Base-by-base conservation (phyloP, 2,329 filamentous ascomycete species). In the Nigrospora oryzae region DNA sequence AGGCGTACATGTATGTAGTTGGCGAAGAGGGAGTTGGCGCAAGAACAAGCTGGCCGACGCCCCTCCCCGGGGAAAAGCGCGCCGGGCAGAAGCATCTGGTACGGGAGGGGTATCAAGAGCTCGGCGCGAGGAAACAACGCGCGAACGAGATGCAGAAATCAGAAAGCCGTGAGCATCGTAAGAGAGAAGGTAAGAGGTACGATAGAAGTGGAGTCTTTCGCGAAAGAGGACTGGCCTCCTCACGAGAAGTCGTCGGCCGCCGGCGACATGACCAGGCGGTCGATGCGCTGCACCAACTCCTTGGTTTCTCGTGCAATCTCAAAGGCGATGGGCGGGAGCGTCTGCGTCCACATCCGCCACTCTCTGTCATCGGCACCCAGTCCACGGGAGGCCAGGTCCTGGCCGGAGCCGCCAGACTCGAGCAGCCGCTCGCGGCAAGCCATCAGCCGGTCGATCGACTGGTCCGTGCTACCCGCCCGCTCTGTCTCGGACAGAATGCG, bases 271-370 rank as follows among this genome's bases (percentile, higher is more conserved):
- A 57, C 60, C 44, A 70, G 52, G 53, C 61, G 60, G 45, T 66
- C 68, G 11, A 73, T 60, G n/a, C 60, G 60, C 51, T 71, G 66
- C 36, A 80, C 76, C 48, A 88, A 67, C 60, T 86, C 87, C 69
- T 91, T 93, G 42, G 84, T 86, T 64, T 89, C 85, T 48, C 85
- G 75, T 7, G 86, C 88, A 59, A 91, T 84, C 64, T 89, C 85
- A 63, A 94, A 94, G n/a, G 87, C 87, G 53, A 93, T 81, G 2
- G 87, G 87, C 11, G 87, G 87, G 42, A 95, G 67, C 28, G 79
- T 82, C 61, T 84, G 81, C 44, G 77, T 83, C 70, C 84, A 83
- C 57, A 73, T 71, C 50, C 71, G 72, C 78, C 78, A 81, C 51
- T 78, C 73, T 48, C 71, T 67, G 44, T 74, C 70, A 36, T 71